phyloP scores from a whole-genome alignment of 495 filamentous ascomycete genomes.

The Physcia stellaris region DNA sequence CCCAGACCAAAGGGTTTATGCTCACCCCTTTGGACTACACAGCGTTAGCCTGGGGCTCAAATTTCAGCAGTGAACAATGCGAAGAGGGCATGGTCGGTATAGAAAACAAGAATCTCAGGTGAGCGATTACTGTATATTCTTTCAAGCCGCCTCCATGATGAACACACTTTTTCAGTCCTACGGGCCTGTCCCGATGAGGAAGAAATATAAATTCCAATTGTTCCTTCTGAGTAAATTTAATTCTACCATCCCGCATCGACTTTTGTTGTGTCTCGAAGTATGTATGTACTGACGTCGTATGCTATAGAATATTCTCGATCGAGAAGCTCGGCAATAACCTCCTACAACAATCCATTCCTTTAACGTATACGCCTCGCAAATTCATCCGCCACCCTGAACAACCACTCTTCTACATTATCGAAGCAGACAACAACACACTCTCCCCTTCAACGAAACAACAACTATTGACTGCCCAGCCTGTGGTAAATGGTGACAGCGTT shows the following conservation, averaged over 20 bases:
- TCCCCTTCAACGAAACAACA: constrained; percentile 55
- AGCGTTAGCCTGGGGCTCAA: constrained; percentile 87
- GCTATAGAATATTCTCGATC: constrained; percentile 81
- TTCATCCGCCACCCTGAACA: constrained; percentile 81
- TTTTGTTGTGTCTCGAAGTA: neutral
- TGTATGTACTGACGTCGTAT: neutral
- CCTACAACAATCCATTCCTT: constrained; percentile 72
- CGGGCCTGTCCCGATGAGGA: constrained; percentile 35
- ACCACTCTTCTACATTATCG: constrained; percentile 83
- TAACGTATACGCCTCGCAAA: constrained; percentile 81
- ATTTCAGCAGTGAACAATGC: constrained; percentile 87
- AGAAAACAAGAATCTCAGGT: constrained; percentile 79
- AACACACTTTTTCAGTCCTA: constrained; percentile 39
- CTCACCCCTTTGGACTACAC: constrained; percentile 81
- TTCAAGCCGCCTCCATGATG: constrained; percentile 44
- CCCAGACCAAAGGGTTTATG: constrained; percentile 71
- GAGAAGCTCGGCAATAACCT: constrained; percentile 77
- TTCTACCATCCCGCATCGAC: constrained; percentile 2
- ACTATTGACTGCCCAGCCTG: constrained; percentile 49
- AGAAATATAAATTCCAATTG: constrained; percentile 51
- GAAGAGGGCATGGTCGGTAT: constrained; percentile 93
- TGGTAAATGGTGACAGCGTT: constrained; percentile 55
- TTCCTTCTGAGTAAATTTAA: constrained; percentile 65
- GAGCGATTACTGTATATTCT: constrained; percentile 26
- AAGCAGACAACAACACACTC: constrained; percentile 82